Conservation (phyloP, 495 filamentous ascomycete species). For the Neurospora sp. region DNA sequence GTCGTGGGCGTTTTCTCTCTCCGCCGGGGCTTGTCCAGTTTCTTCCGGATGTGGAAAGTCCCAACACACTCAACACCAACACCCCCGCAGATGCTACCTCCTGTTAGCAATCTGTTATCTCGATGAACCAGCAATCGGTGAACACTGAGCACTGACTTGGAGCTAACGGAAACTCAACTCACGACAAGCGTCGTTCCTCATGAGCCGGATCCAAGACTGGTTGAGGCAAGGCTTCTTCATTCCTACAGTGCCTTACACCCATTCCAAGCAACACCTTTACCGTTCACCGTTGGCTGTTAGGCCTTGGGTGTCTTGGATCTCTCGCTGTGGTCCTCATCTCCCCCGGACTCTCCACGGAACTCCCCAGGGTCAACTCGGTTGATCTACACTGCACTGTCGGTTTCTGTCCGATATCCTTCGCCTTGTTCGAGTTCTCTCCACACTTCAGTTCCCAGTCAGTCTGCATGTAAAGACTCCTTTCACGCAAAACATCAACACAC, state of each 20-base stretch:
- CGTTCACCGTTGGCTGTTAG: neutral
- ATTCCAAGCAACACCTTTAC: neutral
- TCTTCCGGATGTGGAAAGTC: neutral
- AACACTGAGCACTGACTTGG: neutral
- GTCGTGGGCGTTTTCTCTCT: neutral
- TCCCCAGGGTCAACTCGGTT: too few relatives aligned
- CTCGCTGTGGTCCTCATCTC: neutral
- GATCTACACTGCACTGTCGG: neutral
- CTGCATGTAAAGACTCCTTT: neutral
- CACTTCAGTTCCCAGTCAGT: too few relatives aligned
- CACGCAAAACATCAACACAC: neutral
- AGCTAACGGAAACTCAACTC: neutral
- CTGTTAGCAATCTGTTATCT: neutral
- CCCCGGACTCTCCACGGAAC: neutral
- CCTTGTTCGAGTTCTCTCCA: neutral
- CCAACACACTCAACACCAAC: neutral
- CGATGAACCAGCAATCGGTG: neutral
- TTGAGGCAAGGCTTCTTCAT: neutral
- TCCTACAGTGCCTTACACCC: neutral
- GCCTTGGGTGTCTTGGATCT: neutral
- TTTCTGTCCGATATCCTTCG: too few relatives aligned
- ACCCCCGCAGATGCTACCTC: neutral
- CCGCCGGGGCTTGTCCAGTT: neutral
- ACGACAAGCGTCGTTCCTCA: neutral
- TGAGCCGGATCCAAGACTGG: neutral